Base-by-base conservation (phyloP, 2,329 filamentous ascomycete genomes). In the Epichloe gansuensis region DNA sequence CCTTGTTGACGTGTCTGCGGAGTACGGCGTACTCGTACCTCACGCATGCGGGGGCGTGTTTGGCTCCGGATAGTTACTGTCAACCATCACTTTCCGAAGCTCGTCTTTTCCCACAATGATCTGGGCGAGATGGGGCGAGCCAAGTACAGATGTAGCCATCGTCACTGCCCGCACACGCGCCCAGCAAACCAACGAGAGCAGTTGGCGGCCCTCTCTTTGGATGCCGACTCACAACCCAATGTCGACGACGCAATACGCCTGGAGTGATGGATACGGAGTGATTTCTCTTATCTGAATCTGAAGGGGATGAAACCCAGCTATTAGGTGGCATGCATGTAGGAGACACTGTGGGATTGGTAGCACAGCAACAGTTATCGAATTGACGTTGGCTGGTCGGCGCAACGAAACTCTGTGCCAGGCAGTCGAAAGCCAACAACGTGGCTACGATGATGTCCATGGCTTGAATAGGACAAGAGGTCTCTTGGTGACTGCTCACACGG, bases 1-100 rank as follows among this genome's bases (percentile, higher is more conserved):
- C 39, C 42, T 23, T 28, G 52, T 46, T 53, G 52, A 53, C 52
- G 52, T 53, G 52, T 53, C 52, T 42, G 43, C 46, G 47, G n/a
- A 37, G 37, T 46, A 46, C 48, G 47, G n/a, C 47, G 35, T 46
- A 46, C 48, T 50, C 42, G 35, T 28, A 46, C 52, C 45, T 38
- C 38, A 15, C 31, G 35, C 37, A 53, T 46, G 47, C 37, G 43
- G 52, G 42, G 45, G 47, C 17, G 21, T 39, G 34, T 43, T 53
- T 43, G 35, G 28, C 42, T 45, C 12, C 5, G 23, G 44, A 23
- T n/a, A 39, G 42, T 13, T 3, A 42, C 8, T 42, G 25, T 34
- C 50, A 42, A 34, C 25, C 34, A 34, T 52, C 50, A 34, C n/a
- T 23, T 52, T 47, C 31, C 34, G 46, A 49, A 41, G 41, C 34